phyloP scores from a whole-genome alignment of 495 filamentous ascomycete species.

The Penicillium diatomitis region DNA sequence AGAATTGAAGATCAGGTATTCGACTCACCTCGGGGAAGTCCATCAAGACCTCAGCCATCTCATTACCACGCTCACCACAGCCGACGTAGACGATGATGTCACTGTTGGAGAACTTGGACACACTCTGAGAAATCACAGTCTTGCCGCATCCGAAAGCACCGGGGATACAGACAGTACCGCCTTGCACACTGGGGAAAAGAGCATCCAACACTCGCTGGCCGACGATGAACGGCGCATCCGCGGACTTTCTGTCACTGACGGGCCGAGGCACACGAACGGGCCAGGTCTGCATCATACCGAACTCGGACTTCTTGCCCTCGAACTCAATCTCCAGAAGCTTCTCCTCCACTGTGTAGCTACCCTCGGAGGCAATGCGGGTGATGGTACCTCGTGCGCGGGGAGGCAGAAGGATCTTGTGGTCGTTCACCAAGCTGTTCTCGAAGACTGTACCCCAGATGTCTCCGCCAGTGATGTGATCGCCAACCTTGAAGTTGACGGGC shows the following conservation, averaged over 20 bases:
- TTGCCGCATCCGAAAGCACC: slow-evolving; percentile 99
- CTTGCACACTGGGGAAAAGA: slow-evolving; percentile 95
- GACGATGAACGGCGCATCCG: slow-evolving; percentile 84
- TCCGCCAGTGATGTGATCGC: slow-evolving; percentile 93
- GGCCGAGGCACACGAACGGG: slow-evolving; percentile 96
- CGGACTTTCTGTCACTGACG: slow-evolving; percentile 77
- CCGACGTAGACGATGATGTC: slow-evolving; percentile 99
- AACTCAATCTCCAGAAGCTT: slow-evolving; percentile 96
- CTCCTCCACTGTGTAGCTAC: slow-evolving; percentile 87
- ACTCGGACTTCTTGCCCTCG: slow-evolving; percentile 86
- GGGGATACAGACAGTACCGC: slow-evolving; percentile 95
- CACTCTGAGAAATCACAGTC: slow-evolving; percentile 95
- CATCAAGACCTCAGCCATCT: slow-evolving; percentile 99
- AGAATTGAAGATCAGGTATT: background rate
- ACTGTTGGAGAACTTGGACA: slow-evolving; percentile 99
- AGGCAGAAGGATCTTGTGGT: slow-evolving; percentile 93
- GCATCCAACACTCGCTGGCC: slow-evolving; percentile 94
- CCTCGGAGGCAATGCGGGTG: slow-evolving; percentile 77
- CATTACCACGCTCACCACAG: slow-evolving; percentile 96
- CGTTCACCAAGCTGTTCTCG: slow-evolving; percentile 91
- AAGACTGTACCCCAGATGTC: slow-evolving; percentile 90
- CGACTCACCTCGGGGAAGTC: slow-evolving; percentile 77
- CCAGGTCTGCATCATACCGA: slow-evolving; percentile 98
- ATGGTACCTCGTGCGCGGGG: slow-evolving; percentile 86
- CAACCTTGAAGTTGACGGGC: slow-evolving; percentile 74